These are phyloP conservation scores for Symbiodinium pilosum DNA, from an alignment of 73 alveolate genomes.

Conservation along the genomic window DNA sequence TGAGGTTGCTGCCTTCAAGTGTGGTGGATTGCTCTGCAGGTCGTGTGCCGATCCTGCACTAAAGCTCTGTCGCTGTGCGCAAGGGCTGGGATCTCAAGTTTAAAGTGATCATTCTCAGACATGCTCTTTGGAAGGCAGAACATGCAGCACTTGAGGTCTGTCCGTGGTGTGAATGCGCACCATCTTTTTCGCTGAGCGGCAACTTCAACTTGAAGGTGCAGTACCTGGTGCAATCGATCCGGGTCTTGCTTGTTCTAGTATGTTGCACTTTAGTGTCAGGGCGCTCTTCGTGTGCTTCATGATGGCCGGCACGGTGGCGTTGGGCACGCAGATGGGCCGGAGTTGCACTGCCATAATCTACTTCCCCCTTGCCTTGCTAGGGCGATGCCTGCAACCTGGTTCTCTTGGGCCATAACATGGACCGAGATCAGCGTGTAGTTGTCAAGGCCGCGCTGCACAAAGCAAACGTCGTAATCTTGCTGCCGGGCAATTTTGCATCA, in stretches of 20 bases:
- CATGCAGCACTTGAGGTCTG: slow-evolving; percentile 48
- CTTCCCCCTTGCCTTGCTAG: neutral
- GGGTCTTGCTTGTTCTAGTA: neutral
- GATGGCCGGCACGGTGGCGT: slow-evolving; percentile 83
- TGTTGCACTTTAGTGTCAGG: neutral
- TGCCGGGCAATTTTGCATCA: neutral
- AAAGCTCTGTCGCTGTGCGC: neutral
- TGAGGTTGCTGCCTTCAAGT: too few relatives aligned
- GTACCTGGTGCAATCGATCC: neutral
- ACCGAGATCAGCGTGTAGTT: slow-evolving; percentile 49
- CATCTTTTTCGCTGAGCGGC: slow-evolving; percentile 70
- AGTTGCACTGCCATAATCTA: too few relatives aligned
- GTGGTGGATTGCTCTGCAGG: too few relatives aligned
- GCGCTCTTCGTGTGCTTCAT: slow-evolving; percentile 54
- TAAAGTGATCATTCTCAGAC: neutral
- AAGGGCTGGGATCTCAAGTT: neutral
- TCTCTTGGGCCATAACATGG: slow-evolving; percentile 50
- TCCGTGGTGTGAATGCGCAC: slow-evolving; percentile 53
- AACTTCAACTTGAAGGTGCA: slow-evolving; percentile 6
- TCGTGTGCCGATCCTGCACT: neutral
- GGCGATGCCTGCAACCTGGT: slow-evolving; percentile 71
- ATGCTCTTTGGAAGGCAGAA: too few relatives aligned
- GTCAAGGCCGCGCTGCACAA: slow-evolving; percentile 23
- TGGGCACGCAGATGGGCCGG: neutral
- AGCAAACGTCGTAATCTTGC: neutral